Evolutionary conservation across 805 yeast genomes (phyloP).

Genomic region (Wickerhamiella vanderwaltii): DNA sequence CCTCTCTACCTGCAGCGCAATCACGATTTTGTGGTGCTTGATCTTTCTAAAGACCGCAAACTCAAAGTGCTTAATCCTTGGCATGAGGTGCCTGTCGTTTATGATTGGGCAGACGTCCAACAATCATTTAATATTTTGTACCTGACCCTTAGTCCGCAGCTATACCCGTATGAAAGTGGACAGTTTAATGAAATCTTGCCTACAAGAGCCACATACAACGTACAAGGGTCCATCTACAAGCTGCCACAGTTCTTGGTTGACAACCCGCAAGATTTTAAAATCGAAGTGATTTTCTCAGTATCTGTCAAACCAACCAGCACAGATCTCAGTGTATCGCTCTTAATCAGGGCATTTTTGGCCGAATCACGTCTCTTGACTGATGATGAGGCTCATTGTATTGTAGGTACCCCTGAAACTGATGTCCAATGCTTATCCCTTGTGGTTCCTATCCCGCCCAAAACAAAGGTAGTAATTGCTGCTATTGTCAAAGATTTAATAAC

Average conservation of each 20-base stretch:
- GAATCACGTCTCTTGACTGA: neutral
- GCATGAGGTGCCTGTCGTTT: neutral
- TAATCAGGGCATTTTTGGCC: slow-evolving; percentile 1
- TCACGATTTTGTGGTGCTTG: slow-evolving; percentile 61
- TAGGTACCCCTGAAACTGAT: slow-evolving; percentile 6
- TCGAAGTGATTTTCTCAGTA: neutral
- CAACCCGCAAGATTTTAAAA: neutral
- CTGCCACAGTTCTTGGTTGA: neutral
- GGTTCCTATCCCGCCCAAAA: neutral
- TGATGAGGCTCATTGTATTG: neutral
- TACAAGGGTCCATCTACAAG: neutral
- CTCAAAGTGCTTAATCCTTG: slow-evolving; percentile 13
- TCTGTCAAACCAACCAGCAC: neutral
- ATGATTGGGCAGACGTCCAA: slow-evolving; percentile 4
- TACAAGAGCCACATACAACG: neutral
- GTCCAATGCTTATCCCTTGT: slow-evolving; percentile 2
- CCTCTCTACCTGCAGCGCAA: slow-evolving; percentile 34
- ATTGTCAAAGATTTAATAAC: neutral
- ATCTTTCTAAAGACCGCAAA: slow-evolving; percentile 24
- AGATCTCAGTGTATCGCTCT: neutral
- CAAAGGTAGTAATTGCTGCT: neutral
- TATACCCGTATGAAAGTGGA: neutral
- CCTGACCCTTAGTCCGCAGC: slow-evolving; percentile 1
- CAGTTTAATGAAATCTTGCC: neutral
- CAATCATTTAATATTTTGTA: slow-evolving; percentile 10